A percentile compares a stretch with the other conserved stretches of the same genome.
Evolutionary conservation across 176 grass and related monocot genomes (phyloP).

Genomic region (Ensete ventricosum): DNA sequence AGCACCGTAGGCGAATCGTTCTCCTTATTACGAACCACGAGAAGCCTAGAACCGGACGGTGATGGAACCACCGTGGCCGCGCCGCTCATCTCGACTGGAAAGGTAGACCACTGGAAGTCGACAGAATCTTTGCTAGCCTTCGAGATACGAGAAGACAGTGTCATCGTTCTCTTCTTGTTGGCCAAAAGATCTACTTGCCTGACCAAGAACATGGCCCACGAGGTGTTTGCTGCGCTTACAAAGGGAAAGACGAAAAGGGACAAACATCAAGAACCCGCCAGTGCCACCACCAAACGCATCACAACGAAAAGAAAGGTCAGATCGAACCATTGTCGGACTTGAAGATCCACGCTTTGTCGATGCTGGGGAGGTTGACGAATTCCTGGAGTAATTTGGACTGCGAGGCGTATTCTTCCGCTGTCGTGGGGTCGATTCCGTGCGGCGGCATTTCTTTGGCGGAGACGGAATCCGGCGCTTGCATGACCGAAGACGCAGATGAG

Average conservation of each 20-base stretch:
- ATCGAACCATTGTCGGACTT: slow-evolving; percentile 45
- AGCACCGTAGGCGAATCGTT: slow-evolving; percentile 68
- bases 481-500: slow-evolving; percentile 5
- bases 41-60: slow-evolving; percentile 65
- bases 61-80: slow-evolving; percentile 66
- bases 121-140: slow-evolving; percentile 41
- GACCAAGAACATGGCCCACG: slow-evolving; percentile 51
- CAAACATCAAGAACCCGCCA: background rate
- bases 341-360: slow-evolving; percentile 79
- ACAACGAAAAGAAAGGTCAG: background rate
- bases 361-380: slow-evolving; percentile 53
- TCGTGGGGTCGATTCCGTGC: slow-evolving; percentile 43
- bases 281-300: background rate
- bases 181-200: slow-evolving; percentile 57
- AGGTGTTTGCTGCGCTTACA: slow-evolving; percentile 40
- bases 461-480: slow-evolving; percentile 18
- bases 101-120: slow-evolving; percentile 71
- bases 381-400: slow-evolving; percentile 78
- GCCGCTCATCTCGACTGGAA: slow-evolving; percentile 74
- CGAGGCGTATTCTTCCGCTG: slow-evolving; percentile 51
- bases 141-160: slow-evolving; percentile 67
- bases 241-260: slow-evolving; percentile 7
- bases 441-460: slow-evolving; percentile 48
- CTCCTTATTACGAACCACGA: slow-evolving; percentile 68
- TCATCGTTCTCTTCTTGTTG: slow-evolving; percentile 52